phyloP scores from a whole-genome alignment of 163 green algal genomes.

The Dunaliella salina region DNA sequence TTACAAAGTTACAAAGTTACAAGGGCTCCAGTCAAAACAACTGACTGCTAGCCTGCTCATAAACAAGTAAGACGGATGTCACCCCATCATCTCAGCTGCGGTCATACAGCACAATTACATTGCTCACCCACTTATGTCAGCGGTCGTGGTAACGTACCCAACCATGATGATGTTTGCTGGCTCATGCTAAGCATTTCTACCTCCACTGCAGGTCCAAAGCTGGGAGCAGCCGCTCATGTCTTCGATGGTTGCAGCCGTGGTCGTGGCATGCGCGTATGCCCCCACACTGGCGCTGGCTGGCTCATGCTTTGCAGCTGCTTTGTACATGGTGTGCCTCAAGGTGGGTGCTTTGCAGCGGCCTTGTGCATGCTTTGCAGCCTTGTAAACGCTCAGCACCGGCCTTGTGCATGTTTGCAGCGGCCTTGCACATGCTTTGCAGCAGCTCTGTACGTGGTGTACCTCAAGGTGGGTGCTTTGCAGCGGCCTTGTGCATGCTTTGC shows the following conservation, averaged over 20 bases:
- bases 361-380: too few species aligned
- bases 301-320: background rate
- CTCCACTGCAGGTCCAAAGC: background rate
- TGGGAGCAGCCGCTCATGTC: constrained; percentile 12
- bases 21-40: too few species aligned
- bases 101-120: too few species aligned
- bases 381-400: too few species aligned
- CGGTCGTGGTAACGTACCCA: too few species aligned
- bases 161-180: background rate
- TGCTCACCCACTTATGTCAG: too few species aligned
- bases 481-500: too few species aligned
- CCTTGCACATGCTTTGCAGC: background rate
- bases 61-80: too few species aligned
- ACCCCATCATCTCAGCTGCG: too few species aligned
- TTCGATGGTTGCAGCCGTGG: background rate
- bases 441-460: background rate
- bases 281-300: background rate
- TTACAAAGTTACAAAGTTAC: too few species aligned
- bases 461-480: background rate
- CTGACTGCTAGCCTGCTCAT: too few species aligned
- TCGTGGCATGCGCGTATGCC: background rate
- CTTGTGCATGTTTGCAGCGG: too few species aligned
- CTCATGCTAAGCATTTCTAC: background rate
- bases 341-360: background rate
- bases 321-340: constrained; percentile 1